Conservation (phyloP, 1,284 basidiomycete genomes). For the Cutaneotrichosporon arboriforme region DNA sequence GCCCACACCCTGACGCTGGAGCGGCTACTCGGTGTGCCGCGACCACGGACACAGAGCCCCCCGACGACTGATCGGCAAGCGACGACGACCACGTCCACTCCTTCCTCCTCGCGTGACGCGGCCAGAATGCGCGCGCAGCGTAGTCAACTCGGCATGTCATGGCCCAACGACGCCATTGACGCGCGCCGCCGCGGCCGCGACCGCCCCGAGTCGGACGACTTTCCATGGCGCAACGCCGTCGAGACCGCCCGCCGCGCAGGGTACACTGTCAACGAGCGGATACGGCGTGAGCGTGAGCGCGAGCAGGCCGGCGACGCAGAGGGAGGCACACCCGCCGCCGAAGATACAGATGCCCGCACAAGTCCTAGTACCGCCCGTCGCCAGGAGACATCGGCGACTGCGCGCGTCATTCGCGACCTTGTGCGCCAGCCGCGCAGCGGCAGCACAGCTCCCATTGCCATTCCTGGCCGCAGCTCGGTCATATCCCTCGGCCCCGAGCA, state of each 20-base stretch:
- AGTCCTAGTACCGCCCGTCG: not conserved
- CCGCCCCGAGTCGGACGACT: not conserved
- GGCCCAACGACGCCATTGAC: constrained; percentile 7
- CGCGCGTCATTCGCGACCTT: constrained; percentile 3
- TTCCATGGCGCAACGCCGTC: constrained; percentile 3
- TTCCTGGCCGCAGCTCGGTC: not conserved
- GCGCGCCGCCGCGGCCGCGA: not conserved
- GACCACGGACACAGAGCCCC: not conserved
- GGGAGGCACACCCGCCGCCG: not conserved
- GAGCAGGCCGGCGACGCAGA: not conserved
- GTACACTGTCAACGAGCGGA: not conserved
- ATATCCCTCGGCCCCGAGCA: constrained; percentile 1
- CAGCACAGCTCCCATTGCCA: not conserved
- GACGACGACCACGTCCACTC: too few relatives aligned
- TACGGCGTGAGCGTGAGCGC: not conserved
- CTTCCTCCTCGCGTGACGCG: not conserved
- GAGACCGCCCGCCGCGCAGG: constrained; percentile 6
- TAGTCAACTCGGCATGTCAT: constrained; percentile 6
- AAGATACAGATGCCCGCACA: not conserved
- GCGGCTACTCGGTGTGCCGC: not conserved
- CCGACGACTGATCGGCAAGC: not conserved
- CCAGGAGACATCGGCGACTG: not conserved
- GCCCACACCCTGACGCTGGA: not conserved
- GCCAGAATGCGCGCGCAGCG: not conserved
- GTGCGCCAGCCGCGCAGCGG: not conserved